Conservation (phyloP, 257 asterid genomes). For the Solanum pimpinellifolium region DNA sequence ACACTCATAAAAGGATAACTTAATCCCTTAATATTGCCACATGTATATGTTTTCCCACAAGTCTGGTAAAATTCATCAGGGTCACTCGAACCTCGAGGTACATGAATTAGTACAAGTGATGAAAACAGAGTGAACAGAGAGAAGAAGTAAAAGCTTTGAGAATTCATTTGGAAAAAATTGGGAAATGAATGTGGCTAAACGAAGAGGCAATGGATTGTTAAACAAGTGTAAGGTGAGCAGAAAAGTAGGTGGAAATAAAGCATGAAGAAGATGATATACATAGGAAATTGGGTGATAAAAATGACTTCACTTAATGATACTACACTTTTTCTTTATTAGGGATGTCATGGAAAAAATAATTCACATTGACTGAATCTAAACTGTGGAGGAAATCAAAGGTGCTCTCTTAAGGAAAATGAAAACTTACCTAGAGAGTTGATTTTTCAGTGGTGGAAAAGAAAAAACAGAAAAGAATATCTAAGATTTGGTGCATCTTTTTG, state of each 20-base stretch:
- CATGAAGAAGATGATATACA: constrained; percentile 1
- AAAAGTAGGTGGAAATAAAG: not conserved
- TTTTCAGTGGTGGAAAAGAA: not conserved
- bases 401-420: not conserved
- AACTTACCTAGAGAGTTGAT: not conserved
- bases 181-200: not conserved
- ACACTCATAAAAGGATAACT: constrained; percentile 50
- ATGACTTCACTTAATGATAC: not conserved
- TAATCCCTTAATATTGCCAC: constrained; percentile 34
- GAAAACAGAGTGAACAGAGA: constrained; percentile 6
- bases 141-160: constrained; percentile 10
- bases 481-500: not conserved
- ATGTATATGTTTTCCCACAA: constrained; percentile 38
- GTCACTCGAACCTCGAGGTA: constrained; percentile 8
- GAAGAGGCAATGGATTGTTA: not conserved
- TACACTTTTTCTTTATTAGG: not conserved
- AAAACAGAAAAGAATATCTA: not conserved
- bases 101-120: constrained; percentile 5
- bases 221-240: constrained; percentile 6
- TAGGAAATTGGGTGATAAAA: constrained; percentile 2
- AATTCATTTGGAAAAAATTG: constrained; percentile 18
- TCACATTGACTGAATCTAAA: not conserved
- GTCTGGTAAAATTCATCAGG: constrained; percentile 9
- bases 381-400: not conserved
- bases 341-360: constrained; percentile 2